A percentile compares a stretch with the other conserved stretches of the same genome.
Evolutionary conservation across 306 rosid species (phyloP).

Genomic region (Alnus glutinosa): DNA sequence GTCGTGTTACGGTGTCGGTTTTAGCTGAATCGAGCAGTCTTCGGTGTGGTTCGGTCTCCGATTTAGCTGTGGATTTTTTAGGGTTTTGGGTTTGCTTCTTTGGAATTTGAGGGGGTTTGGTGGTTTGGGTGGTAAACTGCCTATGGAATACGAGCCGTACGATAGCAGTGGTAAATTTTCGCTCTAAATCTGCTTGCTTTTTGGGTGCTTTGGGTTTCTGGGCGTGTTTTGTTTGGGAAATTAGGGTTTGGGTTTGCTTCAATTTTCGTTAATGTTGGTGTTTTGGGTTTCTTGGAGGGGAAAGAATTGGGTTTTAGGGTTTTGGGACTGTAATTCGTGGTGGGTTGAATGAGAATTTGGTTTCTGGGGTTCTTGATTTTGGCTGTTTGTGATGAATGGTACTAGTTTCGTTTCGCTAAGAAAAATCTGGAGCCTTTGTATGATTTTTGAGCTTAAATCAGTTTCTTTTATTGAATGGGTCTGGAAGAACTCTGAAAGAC

Average conservation of each 20-base stretch:
- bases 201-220: slow-evolving; percentile 22
- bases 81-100: slow-evolving; percentile 11
- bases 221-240: slow-evolving; percentile 12
- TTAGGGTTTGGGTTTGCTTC: slow-evolving; percentile 34
- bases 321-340: slow-evolving; percentile 12
- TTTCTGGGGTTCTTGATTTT: neutral
- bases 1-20: slow-evolving; percentile 7
- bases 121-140: slow-evolving; percentile 44
- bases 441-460: slow-evolving; percentile 1
- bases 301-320: neutral
- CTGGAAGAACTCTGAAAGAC: neutral
- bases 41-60: neutral
- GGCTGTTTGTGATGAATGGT: slow-evolving; percentile 9
- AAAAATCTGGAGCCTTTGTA: neutral
- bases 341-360: slow-evolving; percentile 16
- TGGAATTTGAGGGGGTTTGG: slow-evolving; percentile 16
- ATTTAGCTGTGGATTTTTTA: slow-evolving; percentile 8
- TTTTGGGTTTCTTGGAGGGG: slow-evolving; percentile 20
- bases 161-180: slow-evolving; percentile 87
- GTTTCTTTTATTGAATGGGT: neutral
- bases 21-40: neutral
- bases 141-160: slow-evolving; percentile 93
- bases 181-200: slow-evolving; percentile 8
- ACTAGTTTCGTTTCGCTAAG: slow-evolving; percentile 6
- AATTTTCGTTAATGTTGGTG: slow-evolving; percentile 9